Percentiles rank a stretch among this genome's conserved stretches.
Evolutionary conservation across 495 filamentous ascomycete genomes (phyloP).

Genomic region (Staphylotrichum tortipilum): DNA sequence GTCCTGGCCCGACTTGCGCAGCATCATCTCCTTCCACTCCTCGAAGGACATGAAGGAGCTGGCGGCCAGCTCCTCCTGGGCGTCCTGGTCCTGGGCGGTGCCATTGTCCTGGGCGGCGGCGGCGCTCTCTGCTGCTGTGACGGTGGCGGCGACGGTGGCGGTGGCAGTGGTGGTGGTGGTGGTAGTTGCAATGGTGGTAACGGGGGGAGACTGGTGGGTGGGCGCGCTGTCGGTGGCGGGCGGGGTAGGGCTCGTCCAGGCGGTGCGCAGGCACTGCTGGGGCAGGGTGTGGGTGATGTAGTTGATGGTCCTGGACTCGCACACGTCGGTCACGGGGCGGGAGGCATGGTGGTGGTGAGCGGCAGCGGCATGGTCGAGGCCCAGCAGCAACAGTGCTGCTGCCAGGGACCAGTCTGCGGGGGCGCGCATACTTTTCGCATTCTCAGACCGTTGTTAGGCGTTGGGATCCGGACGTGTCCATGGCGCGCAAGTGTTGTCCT

Average conservation of each 20-base stretch:
- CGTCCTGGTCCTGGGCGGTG: slow-evolving; percentile 11
- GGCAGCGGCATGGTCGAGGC: slow-evolving; percentile 14
- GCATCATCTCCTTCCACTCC: slow-evolving; percentile 94
- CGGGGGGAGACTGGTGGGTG: background rate
- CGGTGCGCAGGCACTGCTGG: slow-evolving; percentile 61
- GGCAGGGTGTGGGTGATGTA: slow-evolving; percentile 73
- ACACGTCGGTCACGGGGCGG: slow-evolving; percentile 31
- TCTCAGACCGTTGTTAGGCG: slow-evolving; percentile 14
- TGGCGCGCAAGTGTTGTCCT: slow-evolving; percentile 11
- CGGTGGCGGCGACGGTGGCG: slow-evolving; percentile 2
- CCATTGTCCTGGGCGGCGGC: slow-evolving; percentile 14
- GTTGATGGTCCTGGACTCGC: slow-evolving; percentile 62
- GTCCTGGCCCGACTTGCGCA: slow-evolving; percentile 78
- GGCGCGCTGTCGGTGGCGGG: slow-evolving; percentile 4
- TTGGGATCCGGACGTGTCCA: slow-evolving; percentile 15
- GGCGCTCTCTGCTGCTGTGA: slow-evolving; percentile 2
- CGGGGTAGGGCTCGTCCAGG: slow-evolving; percentile 25
- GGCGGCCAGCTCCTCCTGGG: slow-evolving; percentile 54
- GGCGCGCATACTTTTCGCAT: slow-evolving; percentile 19
- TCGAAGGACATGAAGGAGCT: slow-evolving; percentile 93
- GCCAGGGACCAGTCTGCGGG: slow-evolving; percentile 2
- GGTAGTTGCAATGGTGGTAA: background rate
- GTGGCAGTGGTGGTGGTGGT: background rate
- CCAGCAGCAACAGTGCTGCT: slow-evolving; percentile 17
- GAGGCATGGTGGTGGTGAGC: slow-evolving; percentile 6